Evolutionary conservation across 2,329 filamentous ascomycete species (phyloP), one percentile per base, ranked within the genome.

Genomic region (Orbilia brochopaga): DNA sequence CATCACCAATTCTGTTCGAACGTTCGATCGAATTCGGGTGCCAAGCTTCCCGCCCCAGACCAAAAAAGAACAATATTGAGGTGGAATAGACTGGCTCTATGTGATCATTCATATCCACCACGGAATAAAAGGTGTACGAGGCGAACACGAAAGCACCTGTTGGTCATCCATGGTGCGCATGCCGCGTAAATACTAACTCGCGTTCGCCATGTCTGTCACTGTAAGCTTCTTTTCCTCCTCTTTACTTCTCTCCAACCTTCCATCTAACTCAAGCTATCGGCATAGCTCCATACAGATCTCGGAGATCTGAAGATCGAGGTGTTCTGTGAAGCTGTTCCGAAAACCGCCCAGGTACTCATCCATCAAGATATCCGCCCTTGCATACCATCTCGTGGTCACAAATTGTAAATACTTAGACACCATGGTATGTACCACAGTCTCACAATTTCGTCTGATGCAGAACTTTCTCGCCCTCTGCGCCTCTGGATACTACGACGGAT

Each of bases 221-320:
- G 65, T 69, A 42, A 54, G 58, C n/a, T 13, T 23, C 8, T 10
- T 48, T 17, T 8, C 17, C 32, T 7, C 11, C 21, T 37, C 23
- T 21, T 23, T 27, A 24, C 54, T 17, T 2, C 30, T 3, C 21
- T 42, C 10, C 2, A 3, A 50, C 30, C 23, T 17, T 19, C 15
- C 32, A 24, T 53, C 7, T 35, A 35, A 35, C 40, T 24, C 10
- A 32, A 15, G 15, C 32, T 24, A 40, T 24, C 15, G 13, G 3
- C 21, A 23, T 19, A 73, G 69, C 85, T 99, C 13, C 92, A 97
- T 80, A 99, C 94, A 55, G 90, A 88, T 56, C 85, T 89, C 59
- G 94, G 94, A 78, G 89, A 94, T 80, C 85, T 99, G 79, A 99
- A 97, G 82, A 86, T 97, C 77, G 94, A 97, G 80, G 83, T 99